Conservation (phyloP, 306 rosid genomes). For the Cicer judaicum region DNA sequence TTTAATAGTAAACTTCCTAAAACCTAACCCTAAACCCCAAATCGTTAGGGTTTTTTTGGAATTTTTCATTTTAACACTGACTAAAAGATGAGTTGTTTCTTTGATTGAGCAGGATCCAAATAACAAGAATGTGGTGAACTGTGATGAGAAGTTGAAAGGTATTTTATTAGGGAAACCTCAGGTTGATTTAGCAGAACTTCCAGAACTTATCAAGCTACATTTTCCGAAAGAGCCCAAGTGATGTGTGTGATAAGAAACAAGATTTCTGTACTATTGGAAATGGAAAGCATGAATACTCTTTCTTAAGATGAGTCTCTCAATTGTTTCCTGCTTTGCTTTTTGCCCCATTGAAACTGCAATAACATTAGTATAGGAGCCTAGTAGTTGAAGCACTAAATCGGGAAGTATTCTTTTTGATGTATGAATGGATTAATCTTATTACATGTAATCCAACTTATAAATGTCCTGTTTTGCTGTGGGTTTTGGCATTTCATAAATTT, state of each 20-base stretch:
- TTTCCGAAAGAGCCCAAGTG: slow-evolving; percentile 81
- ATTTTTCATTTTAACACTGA: slow-evolving; percentile 5
- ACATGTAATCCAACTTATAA: slow-evolving; percentile 59
- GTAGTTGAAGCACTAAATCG: slow-evolving; percentile 17
- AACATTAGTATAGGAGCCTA: slow-evolving; percentile 36
- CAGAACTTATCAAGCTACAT: slow-evolving; percentile 82
- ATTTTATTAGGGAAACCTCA: slow-evolving; percentile 77
- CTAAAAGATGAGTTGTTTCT: slow-evolving; percentile 37
- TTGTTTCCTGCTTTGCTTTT: slow-evolving; percentile 28
- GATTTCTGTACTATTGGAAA: slow-evolving; percentile 11
- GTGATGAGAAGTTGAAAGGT: slow-evolving; percentile 77
- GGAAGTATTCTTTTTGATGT: slow-evolving; percentile 7
- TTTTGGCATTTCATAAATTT: slow-evolving; percentile 38
- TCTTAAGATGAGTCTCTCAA: slow-evolving; percentile 32
- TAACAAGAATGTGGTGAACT: slow-evolving; percentile 85
- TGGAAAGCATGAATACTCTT: slow-evolving; percentile 11
- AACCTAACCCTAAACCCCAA: neutral
- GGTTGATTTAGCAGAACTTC: slow-evolving; percentile 87
- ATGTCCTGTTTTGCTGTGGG: slow-evolving; percentile 59
- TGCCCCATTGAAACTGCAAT: neutral
- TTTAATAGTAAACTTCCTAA: neutral
- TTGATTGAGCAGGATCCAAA: slow-evolving; percentile 66
- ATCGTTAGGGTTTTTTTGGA: neutral
- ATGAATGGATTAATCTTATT: slow-evolving; percentile 45
- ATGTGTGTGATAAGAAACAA: slow-evolving; percentile 27